Percentiles rank a stretch among this genome's conserved stretches.
Evolutionary conservation across 306 rosid genomes (phyloP).

Genomic region (Luffa acutangula): DNA sequence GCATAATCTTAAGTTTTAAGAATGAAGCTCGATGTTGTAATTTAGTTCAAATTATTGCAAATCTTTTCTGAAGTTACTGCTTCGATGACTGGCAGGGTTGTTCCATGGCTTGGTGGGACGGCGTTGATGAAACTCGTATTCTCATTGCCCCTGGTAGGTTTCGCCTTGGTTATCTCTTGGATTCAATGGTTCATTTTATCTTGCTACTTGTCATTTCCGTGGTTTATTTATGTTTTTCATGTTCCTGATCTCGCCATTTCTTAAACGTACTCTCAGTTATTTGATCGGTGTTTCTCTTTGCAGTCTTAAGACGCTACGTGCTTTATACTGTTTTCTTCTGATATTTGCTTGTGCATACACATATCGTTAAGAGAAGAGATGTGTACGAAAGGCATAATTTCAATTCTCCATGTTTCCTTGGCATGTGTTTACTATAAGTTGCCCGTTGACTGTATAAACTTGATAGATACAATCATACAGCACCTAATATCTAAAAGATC

Average conservation of each 20-base stretch:
- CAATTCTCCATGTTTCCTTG: not conserved
- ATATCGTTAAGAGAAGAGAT: not conserved
- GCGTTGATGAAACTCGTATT: conserved; percentile 53
- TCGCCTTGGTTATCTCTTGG: not conserved
- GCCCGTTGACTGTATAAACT: not conserved
- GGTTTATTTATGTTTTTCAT: not conserved
- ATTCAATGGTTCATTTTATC: not conserved
- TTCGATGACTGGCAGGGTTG: conserved; percentile 16
- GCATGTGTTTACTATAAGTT: not conserved
- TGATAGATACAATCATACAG: not conserved
- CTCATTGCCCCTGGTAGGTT: conserved; percentile 57
- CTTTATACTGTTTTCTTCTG: not conserved
- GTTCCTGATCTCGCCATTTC: not conserved
- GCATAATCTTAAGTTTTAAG: not conserved
- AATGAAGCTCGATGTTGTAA: not conserved
- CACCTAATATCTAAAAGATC: not conserved
- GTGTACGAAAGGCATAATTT: not conserved
- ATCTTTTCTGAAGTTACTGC: not conserved
- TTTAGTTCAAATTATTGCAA: not conserved
- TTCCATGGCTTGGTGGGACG: conserved; percentile 58
- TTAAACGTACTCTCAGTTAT: not conserved
- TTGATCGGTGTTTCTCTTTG: not conserved
- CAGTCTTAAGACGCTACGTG: not conserved
- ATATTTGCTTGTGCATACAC: not conserved
- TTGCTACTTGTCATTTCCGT: not conserved